Evolutionary conservation across 345 rosid genomes (phyloP), one percentile per base, ranked within the genome.

Genomic region (Rhizophora apiculata): DNA sequence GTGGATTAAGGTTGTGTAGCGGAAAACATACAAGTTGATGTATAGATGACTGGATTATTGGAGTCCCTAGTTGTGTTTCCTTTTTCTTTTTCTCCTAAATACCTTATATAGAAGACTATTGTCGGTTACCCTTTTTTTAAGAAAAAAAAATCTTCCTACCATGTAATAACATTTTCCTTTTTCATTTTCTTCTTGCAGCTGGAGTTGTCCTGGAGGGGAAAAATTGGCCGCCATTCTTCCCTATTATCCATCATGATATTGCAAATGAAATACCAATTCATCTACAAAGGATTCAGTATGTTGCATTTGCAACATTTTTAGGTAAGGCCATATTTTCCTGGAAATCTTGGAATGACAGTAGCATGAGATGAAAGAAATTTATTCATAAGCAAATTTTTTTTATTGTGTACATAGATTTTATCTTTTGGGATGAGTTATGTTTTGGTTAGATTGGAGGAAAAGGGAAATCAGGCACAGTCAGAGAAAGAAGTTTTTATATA

Each of bases 221-320:
- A 68, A 77, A 77, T 32, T 77, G 81, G 81, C 81, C 81, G 5
- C 68, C 77, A n/a, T 77, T 77, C 48, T 77, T 77, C 37, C 81
- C 81, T 20, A 72, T 77, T 54, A 72, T 77, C 72, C 81, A 77
- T 46, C 81, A 77, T 54, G 81, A 77, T 31, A 72, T 77, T 31
- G 70, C 77, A 51, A 68, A 65, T 32, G 81, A 77, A 53, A 77
- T 77, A 59, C 81, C 77, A 36, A 29, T 68, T 53, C 77, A 77
- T 63, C 74, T 77, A 26, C 81, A 77, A 27, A 68, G 73, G 65
- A 24, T 72, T 46, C 81, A 77, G 62, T 72, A 77, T 64, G 81
- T 68, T 77, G 81, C 81, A 15, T 72, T 77, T 52, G 58, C 81
- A 39, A 77, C 81, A 43, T 65, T 51, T 64, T 61, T 77, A 69